Conservation (phyloP, 768 basidiomycete species). For the Imleria badia region DNA sequence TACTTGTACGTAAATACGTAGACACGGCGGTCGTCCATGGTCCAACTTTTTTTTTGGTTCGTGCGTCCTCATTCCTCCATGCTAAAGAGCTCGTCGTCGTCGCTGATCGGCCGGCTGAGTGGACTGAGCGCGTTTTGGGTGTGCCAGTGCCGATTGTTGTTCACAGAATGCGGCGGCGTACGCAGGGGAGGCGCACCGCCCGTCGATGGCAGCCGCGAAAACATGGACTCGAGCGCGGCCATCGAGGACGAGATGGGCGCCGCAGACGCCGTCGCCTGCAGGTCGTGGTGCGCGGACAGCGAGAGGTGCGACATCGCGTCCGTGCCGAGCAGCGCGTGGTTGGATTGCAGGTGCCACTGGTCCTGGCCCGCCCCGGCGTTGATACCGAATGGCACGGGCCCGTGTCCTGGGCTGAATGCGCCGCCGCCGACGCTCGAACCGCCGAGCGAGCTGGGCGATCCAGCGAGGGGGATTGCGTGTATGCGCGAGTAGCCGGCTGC, state of each 20-base stretch:
- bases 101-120: constrained; percentile 58
- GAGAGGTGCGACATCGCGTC: constrained; percentile 25
- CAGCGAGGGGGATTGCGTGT: constrained; percentile 60
- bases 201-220: constrained; percentile 43
- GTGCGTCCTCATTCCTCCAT: constrained; percentile 68
- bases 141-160: constrained; percentile 36
- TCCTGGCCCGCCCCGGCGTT: constrained; percentile 28
- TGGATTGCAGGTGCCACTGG: constrained; percentile 30
- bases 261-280: background rate
- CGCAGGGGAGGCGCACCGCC: constrained; percentile 24
- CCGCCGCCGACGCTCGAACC: constrained; percentile 28
- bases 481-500: constrained; percentile 90
- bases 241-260: constrained; percentile 21
- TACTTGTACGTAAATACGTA: constrained; percentile 30
- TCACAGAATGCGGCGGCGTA: constrained; percentile 25
- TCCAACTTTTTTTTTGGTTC: constrained; percentile 10
- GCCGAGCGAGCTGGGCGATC: constrained; percentile 37
- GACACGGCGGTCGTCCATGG: constrained; percentile 9
- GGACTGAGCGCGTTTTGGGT: constrained; percentile 50
- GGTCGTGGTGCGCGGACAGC: constrained; percentile 28
- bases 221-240: constrained; percentile 49
- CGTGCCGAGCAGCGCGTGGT: constrained; percentile 17
- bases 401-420: constrained; percentile 33
- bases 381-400: constrained; percentile 31
- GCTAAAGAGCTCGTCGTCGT: constrained; percentile 68